A percentile compares a stretch with the other conserved stretches of the same genome.
Evolutionary conservation across 1,284 basidiomycete species (phyloP).

Genomic region (Rugosomyces carneus): DNA sequence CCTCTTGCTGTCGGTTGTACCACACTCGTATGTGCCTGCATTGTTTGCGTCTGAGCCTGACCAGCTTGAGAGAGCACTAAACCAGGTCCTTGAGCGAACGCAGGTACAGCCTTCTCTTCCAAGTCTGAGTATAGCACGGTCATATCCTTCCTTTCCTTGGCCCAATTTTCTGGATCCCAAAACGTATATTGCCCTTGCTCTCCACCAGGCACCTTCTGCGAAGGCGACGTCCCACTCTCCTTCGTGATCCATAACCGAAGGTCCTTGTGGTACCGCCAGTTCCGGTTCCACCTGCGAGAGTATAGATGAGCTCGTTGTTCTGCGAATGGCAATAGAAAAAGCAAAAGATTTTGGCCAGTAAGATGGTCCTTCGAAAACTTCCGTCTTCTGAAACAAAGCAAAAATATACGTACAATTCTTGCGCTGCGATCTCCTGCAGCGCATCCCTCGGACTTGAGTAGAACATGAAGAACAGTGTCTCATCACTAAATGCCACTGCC

Average conservation of each 20-base stretch:
- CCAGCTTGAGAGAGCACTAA: slow-evolving; percentile 36
- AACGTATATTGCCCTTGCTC: slow-evolving; percentile 89
- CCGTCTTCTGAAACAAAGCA: slow-evolving; percentile 7
- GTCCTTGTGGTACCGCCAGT: slow-evolving; percentile 98
- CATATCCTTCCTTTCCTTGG: slow-evolving; percentile 82
- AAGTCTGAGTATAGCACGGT: slow-evolving; percentile 81
- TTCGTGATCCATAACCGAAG: slow-evolving; percentile 94
- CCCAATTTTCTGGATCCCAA: slow-evolving; percentile 90
- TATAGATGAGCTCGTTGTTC: slow-evolving; percentile 3
- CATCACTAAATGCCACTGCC: slow-evolving; percentile 88
- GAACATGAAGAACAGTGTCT: slow-evolving; percentile 99
- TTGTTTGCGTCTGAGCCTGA: slow-evolving; percentile 19
- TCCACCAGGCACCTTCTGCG: slow-evolving; percentile 84
- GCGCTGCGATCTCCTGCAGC: slow-evolving; percentile 91
- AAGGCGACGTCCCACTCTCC: slow-evolving; percentile 77
- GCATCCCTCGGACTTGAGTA: slow-evolving; percentile 92
- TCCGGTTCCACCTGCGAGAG: slow-evolving; percentile 75
- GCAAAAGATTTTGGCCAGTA: background rate
- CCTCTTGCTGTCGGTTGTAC: slow-evolving; percentile 35
- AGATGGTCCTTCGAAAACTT: slow-evolving; percentile 5
- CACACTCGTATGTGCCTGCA: slow-evolving; percentile 22
- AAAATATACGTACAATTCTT: slow-evolving; percentile 76
- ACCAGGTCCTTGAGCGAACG: slow-evolving; percentile 51
- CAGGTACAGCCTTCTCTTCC: slow-evolving; percentile 76
- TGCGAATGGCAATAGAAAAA: slow-evolving; percentile 3